Conservation (phyloP, 208 protist genomes). For the Giardia muris region DNA sequence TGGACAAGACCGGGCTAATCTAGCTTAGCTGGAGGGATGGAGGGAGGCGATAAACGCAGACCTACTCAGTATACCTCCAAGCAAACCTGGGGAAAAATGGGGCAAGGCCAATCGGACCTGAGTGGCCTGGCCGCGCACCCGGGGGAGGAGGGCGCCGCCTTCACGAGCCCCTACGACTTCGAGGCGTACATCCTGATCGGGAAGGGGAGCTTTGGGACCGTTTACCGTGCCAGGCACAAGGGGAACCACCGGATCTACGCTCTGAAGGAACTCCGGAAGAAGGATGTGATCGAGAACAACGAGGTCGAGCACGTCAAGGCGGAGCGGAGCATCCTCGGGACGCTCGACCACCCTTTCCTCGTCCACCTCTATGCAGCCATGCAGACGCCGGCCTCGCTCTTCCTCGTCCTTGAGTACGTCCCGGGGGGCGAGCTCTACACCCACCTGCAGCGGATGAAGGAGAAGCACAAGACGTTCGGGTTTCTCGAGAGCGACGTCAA, state of each 20-base stretch:
- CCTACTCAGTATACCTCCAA: too few species aligned
- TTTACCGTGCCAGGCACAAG: slow-evolving; percentile 7
- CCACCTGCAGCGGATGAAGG: slow-evolving; percentile 46
- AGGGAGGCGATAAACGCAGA: too few species aligned
- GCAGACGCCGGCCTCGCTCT: slow-evolving; percentile 46
- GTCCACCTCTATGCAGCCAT: slow-evolving; percentile 48
- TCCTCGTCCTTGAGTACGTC: slow-evolving; percentile 53
- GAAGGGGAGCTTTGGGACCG: slow-evolving; percentile 25
- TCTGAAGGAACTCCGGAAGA: slow-evolving; percentile 50
- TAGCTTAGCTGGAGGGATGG: too few species aligned
- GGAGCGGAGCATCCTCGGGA: slow-evolving; percentile 43
- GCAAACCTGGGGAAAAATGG: too few species aligned
- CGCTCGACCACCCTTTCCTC: slow-evolving; percentile 48
- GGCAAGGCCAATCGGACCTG: too few species aligned
- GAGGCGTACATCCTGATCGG: not conserved
- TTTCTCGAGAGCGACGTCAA: slow-evolving; percentile 35
- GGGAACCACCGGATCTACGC: slow-evolving; percentile 35
- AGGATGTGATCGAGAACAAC: slow-evolving; percentile 39
- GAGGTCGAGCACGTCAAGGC: slow-evolving; percentile 47
- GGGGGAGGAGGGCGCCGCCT: too few species aligned
- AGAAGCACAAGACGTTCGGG: not conserved
- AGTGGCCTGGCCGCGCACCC: too few species aligned
- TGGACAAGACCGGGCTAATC: not conserved
- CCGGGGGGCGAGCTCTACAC: slow-evolving; percentile 56
- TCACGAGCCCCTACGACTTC: not conserved